These are phyloP conservation scores for Populus tremula DNA, from an alignment of 345 rosid species.

Conservation along the genomic window DNA sequence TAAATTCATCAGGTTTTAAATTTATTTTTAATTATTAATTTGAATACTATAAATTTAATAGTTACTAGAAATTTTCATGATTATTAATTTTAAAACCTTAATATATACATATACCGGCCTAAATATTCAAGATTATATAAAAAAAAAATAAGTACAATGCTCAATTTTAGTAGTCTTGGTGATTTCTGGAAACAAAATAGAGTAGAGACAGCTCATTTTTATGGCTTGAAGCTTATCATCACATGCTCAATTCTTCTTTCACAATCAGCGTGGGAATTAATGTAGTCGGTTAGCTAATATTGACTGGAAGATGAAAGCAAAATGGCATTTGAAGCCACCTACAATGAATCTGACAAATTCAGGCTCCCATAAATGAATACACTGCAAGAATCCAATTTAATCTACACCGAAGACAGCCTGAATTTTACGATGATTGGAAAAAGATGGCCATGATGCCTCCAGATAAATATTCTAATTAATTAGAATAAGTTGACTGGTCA, in stretches of 20 bases:
- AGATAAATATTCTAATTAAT: background rate
- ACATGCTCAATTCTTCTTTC: conserved; percentile 16
- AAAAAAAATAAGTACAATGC: too few species aligned
- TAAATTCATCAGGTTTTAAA: accelerated
- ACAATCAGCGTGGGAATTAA: background rate
- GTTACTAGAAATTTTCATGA: accelerated
- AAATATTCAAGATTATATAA: too few species aligned
- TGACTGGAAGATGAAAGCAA: conserved; percentile 26
- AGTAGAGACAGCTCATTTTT: background rate
- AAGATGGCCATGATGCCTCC: background rate
- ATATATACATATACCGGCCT: accelerated
- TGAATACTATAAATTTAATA: accelerated
- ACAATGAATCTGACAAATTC: conserved; percentile 11
- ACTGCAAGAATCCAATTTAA: conserved; percentile 4
- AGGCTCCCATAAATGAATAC: conserved; percentile 10
- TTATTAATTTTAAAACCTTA: too few species aligned
- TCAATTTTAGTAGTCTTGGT: too few species aligned
- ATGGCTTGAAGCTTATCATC: background rate
- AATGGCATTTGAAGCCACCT: conserved; percentile 12
- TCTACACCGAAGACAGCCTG: too few species aligned
- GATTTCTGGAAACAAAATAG: too few species aligned
- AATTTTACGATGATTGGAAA: background rate
- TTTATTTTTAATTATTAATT: too few species aligned
- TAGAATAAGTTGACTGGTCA: conserved; percentile 13
- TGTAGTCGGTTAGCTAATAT: conserved; percentile 32